These are phyloP conservation scores for Xylaria sp. DNA, from an alignment of 495 filamentous ascomycete genomes.

Conservation along the genomic window DNA sequence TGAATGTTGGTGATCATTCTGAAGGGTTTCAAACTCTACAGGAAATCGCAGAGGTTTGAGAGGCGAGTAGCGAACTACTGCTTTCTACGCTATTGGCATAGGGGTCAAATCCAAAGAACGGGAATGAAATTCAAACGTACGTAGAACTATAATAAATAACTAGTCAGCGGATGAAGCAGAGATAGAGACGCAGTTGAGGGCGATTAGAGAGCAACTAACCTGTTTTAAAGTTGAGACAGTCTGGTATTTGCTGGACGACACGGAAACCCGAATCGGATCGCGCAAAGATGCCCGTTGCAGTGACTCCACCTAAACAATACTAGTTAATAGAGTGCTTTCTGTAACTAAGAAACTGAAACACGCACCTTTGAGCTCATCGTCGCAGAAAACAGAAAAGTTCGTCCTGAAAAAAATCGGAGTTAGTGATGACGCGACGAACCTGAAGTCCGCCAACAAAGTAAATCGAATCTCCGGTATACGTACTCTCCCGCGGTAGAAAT, in stretches of 20 bases:
- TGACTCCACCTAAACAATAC: conserved; percentile 67
- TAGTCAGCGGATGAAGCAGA: neutral
- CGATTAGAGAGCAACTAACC: neutral
- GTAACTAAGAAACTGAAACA: neutral
- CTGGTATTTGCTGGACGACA: conserved; percentile 80
- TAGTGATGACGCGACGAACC: neutral
- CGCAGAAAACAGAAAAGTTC: conserved; percentile 91
- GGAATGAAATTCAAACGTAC: conserved; percentile 2
- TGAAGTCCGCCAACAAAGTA: neutral
- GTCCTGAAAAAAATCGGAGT: conserved; percentile 23
- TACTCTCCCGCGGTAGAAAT: conserved; percentile 78
- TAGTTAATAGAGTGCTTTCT: conserved; percentile 3
- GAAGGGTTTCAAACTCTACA: neutral
- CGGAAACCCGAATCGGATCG: conserved; percentile 72
- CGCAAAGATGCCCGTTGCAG: conserved; percentile 86
- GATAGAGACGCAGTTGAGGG: neutral
- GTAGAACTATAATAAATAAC: conserved; percentile 16
- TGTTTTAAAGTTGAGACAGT: conserved; percentile 87
- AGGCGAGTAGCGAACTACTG: neutral
- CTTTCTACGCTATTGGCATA: neutral
- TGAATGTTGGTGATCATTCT: neutral
- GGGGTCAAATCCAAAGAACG: neutral
- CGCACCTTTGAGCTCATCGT: conserved; percentile 81
- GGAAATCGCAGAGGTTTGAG: neutral
- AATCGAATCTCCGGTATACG: neutral